Base-by-base conservation (phyloP, 2,329 filamentous ascomycete species). In the Penicillium sp. region DNA sequence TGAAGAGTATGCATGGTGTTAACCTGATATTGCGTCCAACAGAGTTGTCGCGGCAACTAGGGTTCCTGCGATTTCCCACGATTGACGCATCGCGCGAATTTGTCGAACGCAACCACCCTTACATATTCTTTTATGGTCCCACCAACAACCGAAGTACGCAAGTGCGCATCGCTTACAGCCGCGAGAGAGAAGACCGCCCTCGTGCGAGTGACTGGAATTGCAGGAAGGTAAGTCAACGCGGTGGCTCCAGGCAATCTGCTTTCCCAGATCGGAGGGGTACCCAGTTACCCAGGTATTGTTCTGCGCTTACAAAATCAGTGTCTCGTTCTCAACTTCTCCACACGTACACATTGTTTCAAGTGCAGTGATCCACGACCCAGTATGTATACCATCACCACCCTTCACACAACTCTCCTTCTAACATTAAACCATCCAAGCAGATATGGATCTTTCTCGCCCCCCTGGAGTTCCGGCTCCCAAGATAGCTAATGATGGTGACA, bases 181-280 rank as follows among this genome's bases (percentile, higher is more conserved):
- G 79, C 27, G 82, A 82, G 63, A 75, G 79, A 58, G 81, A 82
- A 56, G 81, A 83, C 51, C 73, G 79, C 61, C 72, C 74, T 57
- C 72, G 78, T 55, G 71, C 75, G 15, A 79, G 80, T 45, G 83
- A 85, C 60, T 85, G 83, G 83, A 81, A 76, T 40, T 85, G 83
- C 65, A 76, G 78, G 57, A 78, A 79, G 61, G 82, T 84, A 68
- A 46, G 43, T 49, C 43, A 33, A 46, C 5, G 31, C 29, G 50
- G 43, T 57, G 15, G 15, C 44, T 4, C n/a, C 16, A 11, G 19
- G 31, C 15, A 16, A n/a, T 11, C 7, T 16, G 19, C 29, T 6
- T 47, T 25, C 15, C 19, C 9, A 7, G 7, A 4, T 11, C 8
- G 19, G 19, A 34, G 19, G 8, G 15, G 33, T 34, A 34, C 33